phyloP scores from a whole-genome alignment of 2,329 filamentous ascomycete species.

The Fusarium musae region DNA sequence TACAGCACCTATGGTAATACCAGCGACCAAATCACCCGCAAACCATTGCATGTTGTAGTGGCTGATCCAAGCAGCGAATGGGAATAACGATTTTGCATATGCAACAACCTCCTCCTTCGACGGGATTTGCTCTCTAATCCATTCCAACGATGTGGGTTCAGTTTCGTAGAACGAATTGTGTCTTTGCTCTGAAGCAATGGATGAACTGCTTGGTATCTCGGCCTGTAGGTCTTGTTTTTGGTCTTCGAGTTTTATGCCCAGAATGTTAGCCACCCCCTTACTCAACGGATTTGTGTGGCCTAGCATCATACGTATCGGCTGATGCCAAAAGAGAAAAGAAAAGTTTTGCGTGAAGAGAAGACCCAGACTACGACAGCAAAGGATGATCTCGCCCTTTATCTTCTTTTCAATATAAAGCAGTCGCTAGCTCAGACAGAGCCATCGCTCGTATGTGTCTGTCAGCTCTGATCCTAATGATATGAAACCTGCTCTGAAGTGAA shows the following conservation, averaged over 20 bases:
- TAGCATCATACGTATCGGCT: slow-evolving; percentile 25
- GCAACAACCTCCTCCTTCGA: slow-evolving; percentile 60
- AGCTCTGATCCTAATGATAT: background rate
- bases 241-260: slow-evolving; percentile 83
- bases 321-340: too few relatives aligned
- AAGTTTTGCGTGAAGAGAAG: background rate
- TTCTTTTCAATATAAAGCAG: background rate
- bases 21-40: slow-evolving; percentile 87
- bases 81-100: slow-evolving; percentile 82
- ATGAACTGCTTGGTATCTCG: slow-evolving; percentile 79
- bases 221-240: slow-evolving; percentile 60
- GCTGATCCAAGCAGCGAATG: slow-evolving; percentile 88
- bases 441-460: background rate
- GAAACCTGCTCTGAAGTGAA: background rate
- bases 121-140: slow-evolving; percentile 73
- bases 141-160: slow-evolving; percentile 80
- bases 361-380: background rate
- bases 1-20: slow-evolving; percentile 66
- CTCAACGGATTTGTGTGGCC: slow-evolving; percentile 66
- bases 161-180: slow-evolving; percentile 85
- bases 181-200: slow-evolving; percentile 77
- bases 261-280: slow-evolving; percentile 77
- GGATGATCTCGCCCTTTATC: background rate
- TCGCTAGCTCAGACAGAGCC: background rate
- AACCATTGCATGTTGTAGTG: slow-evolving; percentile 94